Percentiles rank a stretch among this genome's conserved stretches.
These are phyloP conservation scores for Hymenoscyphus albidus DNA, from an alignment of 2,329 filamentous ascomycete species.

Conservation along the genomic window DNA sequence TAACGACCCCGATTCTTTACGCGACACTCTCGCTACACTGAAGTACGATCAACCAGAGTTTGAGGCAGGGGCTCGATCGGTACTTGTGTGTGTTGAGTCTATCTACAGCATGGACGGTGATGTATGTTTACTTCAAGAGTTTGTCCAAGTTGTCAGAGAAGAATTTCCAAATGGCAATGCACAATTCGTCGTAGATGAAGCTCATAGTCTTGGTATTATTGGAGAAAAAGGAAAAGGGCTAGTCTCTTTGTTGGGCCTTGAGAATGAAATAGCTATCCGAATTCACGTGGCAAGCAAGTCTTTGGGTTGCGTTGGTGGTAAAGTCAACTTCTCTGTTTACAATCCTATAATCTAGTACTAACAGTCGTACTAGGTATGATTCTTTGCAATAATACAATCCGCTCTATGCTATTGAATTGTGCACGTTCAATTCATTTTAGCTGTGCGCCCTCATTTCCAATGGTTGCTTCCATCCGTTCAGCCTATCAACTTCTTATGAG, in stretches of 20 bases:
- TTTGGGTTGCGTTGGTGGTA: constrained; percentile 34
- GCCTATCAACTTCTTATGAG: constrained; percentile 27
- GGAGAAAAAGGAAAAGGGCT: constrained; percentile 45
- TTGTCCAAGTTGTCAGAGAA: constrained; percentile 36
- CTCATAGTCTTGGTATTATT: constrained; percentile 47
- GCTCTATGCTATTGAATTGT: background rate
- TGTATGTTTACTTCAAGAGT: constrained; percentile 37
- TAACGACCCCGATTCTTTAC: constrained; percentile 38
- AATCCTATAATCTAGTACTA: constrained; percentile 17
- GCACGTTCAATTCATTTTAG: constrained; percentile 37
- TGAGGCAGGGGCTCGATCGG: constrained; percentile 27
- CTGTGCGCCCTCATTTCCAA: constrained; percentile 38
- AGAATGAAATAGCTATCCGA: constrained; percentile 48
- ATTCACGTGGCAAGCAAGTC: constrained; percentile 48
- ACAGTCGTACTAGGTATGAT: constrained; percentile 6
- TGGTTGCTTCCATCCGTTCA: constrained; percentile 36
- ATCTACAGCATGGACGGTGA: constrained; percentile 46
- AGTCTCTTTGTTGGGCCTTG: constrained; percentile 45
- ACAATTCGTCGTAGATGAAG: constrained; percentile 44
- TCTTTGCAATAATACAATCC: constrained; percentile 6
- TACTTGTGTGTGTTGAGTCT: constrained; percentile 39
- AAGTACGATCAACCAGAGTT: constrained; percentile 25
- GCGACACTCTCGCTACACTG: constrained; percentile 5
- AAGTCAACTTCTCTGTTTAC: constrained; percentile 23
- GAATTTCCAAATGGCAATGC: constrained; percentile 36